Base-by-base conservation (phyloP, 2,329 filamentous ascomycete species). In the Nemania sp. region DNA sequence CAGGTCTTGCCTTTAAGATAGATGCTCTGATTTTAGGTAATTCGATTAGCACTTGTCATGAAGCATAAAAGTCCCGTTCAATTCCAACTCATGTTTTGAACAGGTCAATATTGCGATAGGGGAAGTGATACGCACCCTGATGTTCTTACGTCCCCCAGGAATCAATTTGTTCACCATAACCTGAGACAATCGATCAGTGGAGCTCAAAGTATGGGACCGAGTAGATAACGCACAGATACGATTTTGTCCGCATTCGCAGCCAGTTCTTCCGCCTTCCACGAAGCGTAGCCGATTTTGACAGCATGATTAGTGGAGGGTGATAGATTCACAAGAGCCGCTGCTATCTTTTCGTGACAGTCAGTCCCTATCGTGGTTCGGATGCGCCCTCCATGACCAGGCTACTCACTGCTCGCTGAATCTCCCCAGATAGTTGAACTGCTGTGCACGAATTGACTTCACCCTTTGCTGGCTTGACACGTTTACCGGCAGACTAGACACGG, bases 291-390 rank as follows among this genome's bases (percentile, higher is more conserved):
- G 45, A 97, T 82, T 60, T 87, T 86, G 64, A 97, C 80, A 37
- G 90, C 84, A 14, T 90, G 92, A 66, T 90, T 93, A 49, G 88
- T 88, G 7, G 87, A 86, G 6, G 91, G 86, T 8, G 84, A 84
- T 43, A 97, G 80, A 73, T 90, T 84, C 51, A 97, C 87, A 34
- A 93, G 82, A 2, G 92, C 90, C n/a, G 85, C 82, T 30, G 53
- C 56, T 30, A 56, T 39, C 56, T 58, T 14, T 52, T 43, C 15
- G 34, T 19, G 30, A 6, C 12, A 1, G 31, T 58, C 17, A 58
- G 44, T 31, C 39, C 30, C 12, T 43, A 11, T 44, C 6, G 20
- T 17, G 5, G 33, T 17, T 17, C 11, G 28, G 34, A 42, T 5
- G 11, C 24, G 4, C 5, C n/a, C 15, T 7, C 6, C 24, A 31